These are phyloP conservation scores for Tagetes erecta DNA, from an alignment of 129 eudicot species.

Conservation along the genomic window DNA sequence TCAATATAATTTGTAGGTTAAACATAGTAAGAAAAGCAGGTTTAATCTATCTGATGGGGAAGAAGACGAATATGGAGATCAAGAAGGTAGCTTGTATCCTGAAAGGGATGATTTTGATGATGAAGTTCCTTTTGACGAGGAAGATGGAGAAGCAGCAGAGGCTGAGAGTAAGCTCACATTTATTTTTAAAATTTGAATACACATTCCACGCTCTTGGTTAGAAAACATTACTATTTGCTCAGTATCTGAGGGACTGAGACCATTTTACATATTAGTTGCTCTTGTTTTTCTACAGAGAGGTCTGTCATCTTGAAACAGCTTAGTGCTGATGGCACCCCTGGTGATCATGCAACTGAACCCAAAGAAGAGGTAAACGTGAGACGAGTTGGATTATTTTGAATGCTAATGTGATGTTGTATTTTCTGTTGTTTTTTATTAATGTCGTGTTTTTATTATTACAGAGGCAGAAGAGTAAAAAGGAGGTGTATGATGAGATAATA, in stretches of 20 bases:
- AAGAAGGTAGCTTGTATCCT: slow-evolving; percentile 42
- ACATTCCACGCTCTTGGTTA: slow-evolving; percentile 1
- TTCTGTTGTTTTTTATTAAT: background rate
- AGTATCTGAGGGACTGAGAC: slow-evolving; percentile 2
- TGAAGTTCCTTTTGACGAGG: slow-evolving; percentile 65
- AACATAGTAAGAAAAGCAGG: slow-evolving; percentile 67
- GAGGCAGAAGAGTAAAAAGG: slow-evolving; percentile 89
- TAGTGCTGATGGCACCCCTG: slow-evolving; percentile 42
- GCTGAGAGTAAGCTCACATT: slow-evolving; percentile 45
- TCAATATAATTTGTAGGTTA: slow-evolving; percentile 42
- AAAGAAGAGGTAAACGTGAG: slow-evolving; percentile 64
- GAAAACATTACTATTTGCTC: slow-evolving; percentile 5
- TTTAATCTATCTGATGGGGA: slow-evolving; percentile 91
- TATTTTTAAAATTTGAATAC: background rate
- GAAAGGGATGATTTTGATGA: slow-evolving; percentile 91
- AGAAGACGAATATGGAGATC: slow-evolving; percentile 70
- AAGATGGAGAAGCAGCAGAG: slow-evolving; percentile 48
- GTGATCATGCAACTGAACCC: slow-evolving; percentile 33
- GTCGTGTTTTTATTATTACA: slow-evolving; percentile 40
- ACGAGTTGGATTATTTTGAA: slow-evolving; percentile 5
- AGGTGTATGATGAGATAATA: slow-evolving; percentile 81
- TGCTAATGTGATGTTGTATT: background rate
- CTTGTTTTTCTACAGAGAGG: slow-evolving; percentile 42
- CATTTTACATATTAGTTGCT: slow-evolving; percentile 11
- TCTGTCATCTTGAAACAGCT: slow-evolving; percentile 49